Evolutionary conservation across 352 stramenopile species (phyloP), one percentile per base, ranked within the genome.

Genomic region (Globisporangium sylvaticum): DNA sequence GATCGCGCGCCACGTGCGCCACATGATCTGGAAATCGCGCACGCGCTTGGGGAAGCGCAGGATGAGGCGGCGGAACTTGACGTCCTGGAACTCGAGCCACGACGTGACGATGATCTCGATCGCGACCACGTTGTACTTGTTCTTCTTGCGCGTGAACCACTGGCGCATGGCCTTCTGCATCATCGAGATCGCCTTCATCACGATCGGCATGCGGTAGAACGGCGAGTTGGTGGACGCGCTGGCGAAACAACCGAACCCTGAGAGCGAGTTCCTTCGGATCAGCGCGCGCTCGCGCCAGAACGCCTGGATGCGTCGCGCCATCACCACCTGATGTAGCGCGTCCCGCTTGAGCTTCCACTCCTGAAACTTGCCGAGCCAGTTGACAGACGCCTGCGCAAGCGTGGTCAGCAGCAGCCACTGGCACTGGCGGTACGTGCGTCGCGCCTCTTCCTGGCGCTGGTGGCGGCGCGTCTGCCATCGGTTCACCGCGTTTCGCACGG

Each of bases 21-120:
- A 94, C 72, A 90, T 89, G 54, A 77, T 69, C 66, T 94, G 86
- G 62, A 94, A 94, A 42, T 89, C 73, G 1, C 81, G 76, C 27
- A 94, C 83, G 42, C 81, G 80, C 54, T 91, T 91, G 3, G 84
- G 81, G 57, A 92, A 94, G 20, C 84, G 79, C 48, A 92, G 65
- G 58, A 94, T 92, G 10, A 94, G 74, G 8, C 86, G 82, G 10
- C 86, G 84, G 46, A 92, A 94, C 62, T 94, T 94, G 34, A 90
- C 83, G 58, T 94, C 86, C 59, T 94, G 84, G 67, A 91, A 92
- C 67, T 92, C 86, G 48, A 89, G 73, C 82, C 82, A 90, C 7
- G 80, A 85, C 37, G 82, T 91, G 37, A 94, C 73, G 39, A 92
- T 91, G 42, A 91, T 65, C 9, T 71, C 66, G 4, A 89, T 65